phyloP scores from a whole-genome alignment of 2,329 filamentous ascomycete species.

The Alternaria incomplexa region DNA sequence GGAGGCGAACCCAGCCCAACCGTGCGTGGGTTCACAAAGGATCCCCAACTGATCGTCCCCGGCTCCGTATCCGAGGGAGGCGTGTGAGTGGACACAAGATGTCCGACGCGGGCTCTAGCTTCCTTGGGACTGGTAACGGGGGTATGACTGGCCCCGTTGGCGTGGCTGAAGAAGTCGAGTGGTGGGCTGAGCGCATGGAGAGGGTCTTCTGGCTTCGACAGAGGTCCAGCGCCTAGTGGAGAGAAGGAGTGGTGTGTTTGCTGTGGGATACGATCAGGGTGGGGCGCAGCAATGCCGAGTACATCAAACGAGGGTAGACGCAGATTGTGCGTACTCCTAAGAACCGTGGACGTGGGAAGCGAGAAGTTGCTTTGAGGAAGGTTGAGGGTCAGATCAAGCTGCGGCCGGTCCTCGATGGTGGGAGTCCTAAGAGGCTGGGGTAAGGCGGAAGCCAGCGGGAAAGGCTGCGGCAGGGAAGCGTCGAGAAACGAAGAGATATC shows the following conservation, averaged over 20 bases:
- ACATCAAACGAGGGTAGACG: conserved; percentile 62
- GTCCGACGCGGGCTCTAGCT: conserved; percentile 35
- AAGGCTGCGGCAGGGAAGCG: conserved; percentile 34
- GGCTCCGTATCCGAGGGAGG: conserved; percentile 55
- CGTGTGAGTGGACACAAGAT: conserved; percentile 52
- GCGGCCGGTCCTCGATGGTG: conserved; percentile 30
- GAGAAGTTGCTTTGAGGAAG: conserved; percentile 39
- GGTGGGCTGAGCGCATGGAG: conserved; percentile 48
- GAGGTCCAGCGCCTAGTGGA: conserved; percentile 44
- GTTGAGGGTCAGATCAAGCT: conserved; percentile 31
- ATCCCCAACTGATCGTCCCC: conserved; percentile 50
- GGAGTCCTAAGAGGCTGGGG: conserved; percentile 33
- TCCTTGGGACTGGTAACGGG: conserved; percentile 25
- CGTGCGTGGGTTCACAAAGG: conserved; percentile 44
- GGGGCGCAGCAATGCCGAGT: conserved; percentile 57
- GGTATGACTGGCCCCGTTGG: conserved; percentile 24
- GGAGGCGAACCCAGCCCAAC: conserved; percentile 49
- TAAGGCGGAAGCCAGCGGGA: conserved; percentile 36
- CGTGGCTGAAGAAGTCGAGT: conserved; percentile 24
- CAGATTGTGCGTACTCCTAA: conserved; percentile 48
- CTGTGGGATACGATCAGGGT: conserved; percentile 49
- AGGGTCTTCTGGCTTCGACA: conserved; percentile 49
- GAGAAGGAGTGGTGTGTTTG: conserved; percentile 36
- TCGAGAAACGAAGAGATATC: conserved; percentile 34
- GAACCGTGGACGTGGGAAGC: conserved; percentile 38